Percentiles rank a stretch among this genome's conserved stretches.
Evolutionary conservation across 2,329 filamentous ascomycete genomes (phyloP).

Genomic region (Colletotrichum salicis): DNA sequence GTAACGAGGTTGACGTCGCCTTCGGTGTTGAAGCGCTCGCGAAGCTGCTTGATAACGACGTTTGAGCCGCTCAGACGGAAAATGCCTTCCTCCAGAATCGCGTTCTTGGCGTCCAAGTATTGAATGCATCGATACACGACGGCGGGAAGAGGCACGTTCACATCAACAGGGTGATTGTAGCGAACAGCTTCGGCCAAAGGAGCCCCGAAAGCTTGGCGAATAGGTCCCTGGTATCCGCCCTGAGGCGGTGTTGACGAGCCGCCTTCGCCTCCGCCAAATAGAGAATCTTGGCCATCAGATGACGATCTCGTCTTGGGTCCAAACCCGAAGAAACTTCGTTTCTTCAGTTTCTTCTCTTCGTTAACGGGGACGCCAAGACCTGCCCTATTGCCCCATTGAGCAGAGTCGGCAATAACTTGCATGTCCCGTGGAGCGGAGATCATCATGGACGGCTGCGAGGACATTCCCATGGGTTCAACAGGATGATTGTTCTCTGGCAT

Average conservation of each 20-base stretch:
- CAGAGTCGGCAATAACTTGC: slow-evolving; percentile 82
- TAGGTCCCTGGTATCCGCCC: slow-evolving; percentile 60
- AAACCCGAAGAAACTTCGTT: slow-evolving; percentile 80
- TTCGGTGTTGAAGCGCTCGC: slow-evolving; percentile 93
- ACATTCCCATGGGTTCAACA: slow-evolving; percentile 42
- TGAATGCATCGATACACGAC: slow-evolving; percentile 97
- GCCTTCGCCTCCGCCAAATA: slow-evolving; percentile 61
- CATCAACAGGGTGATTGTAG: slow-evolving; percentile 77
- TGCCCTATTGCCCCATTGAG: slow-evolving; percentile 88
- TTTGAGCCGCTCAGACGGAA: slow-evolving; percentile 98
- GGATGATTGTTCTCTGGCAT: slow-evolving; percentile 47
- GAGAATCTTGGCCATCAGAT: slow-evolving; percentile 66
- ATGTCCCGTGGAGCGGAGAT: slow-evolving; percentile 91
- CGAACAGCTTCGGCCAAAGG: slow-evolving; percentile 87
- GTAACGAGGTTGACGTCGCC: slow-evolving; percentile 88
- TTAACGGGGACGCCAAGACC: slow-evolving; percentile 58
- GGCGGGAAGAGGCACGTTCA: slow-evolving; percentile 82
- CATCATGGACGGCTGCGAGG: slow-evolving; percentile 55
- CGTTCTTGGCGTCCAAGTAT: slow-evolving; percentile 86
- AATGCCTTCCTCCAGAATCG: slow-evolving; percentile 89
- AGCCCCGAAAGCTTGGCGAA: slow-evolving; percentile 84
- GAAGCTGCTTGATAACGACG: slow-evolving; percentile 88
- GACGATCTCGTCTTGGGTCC: slow-evolving; percentile 69
- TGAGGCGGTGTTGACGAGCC: slow-evolving; percentile 56
- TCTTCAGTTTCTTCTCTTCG: slow-evolving; percentile 84